Evolutionary conservation across 2,329 filamentous ascomycete genomes (phyloP).

Genomic region (Penicillium psychrosexuale): DNA sequence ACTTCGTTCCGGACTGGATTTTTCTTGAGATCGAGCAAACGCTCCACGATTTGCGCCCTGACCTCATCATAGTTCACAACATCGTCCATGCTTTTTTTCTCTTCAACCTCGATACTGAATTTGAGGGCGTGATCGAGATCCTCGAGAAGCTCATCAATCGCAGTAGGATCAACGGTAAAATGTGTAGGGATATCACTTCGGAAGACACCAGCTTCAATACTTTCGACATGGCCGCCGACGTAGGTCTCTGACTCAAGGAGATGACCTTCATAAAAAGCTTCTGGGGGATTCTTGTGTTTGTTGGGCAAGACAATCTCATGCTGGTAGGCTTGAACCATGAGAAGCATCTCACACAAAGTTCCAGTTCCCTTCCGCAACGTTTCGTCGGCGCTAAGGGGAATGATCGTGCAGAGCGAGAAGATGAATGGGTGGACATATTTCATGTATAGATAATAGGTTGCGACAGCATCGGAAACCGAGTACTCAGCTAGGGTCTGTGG

Average conservation of each 20-base stretch:
- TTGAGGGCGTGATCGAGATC: slow-evolving; percentile 86
- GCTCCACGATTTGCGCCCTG: slow-evolving; percentile 73
- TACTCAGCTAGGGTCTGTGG: slow-evolving; percentile 96
- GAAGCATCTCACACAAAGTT: slow-evolving; percentile 97
- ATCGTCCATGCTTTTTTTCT: slow-evolving; percentile 77
- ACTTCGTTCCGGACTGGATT: slow-evolving; percentile 81
- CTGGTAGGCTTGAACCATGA: slow-evolving; percentile 97
- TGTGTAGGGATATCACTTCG: slow-evolving; percentile 92
- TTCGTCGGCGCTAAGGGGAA: slow-evolving; percentile 89
- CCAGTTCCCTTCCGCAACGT: slow-evolving; percentile 92
- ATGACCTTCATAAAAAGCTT: slow-evolving; percentile 96
- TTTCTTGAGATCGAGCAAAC: slow-evolving; percentile 68
- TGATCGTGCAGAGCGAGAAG: slow-evolving; percentile 95
- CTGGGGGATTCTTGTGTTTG: slow-evolving; percentile 86
- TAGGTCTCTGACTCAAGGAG: slow-evolving; percentile 96
- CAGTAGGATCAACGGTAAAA: slow-evolving; percentile 82
- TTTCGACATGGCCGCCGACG: slow-evolving; percentile 96
- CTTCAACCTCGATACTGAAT: slow-evolving; percentile 82
- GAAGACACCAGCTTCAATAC: slow-evolving; percentile 97
- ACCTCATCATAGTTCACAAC: slow-evolving; percentile 80
- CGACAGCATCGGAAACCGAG: slow-evolving; percentile 97
- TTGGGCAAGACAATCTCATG: slow-evolving; percentile 91
- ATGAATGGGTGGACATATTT: slow-evolving; percentile 99
- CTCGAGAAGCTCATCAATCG: slow-evolving; percentile 80
- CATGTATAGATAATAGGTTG: slow-evolving; percentile 99